phyloP scores from a whole-genome alignment of 306 rosid species.

The Fragaria vesca region DNA sequence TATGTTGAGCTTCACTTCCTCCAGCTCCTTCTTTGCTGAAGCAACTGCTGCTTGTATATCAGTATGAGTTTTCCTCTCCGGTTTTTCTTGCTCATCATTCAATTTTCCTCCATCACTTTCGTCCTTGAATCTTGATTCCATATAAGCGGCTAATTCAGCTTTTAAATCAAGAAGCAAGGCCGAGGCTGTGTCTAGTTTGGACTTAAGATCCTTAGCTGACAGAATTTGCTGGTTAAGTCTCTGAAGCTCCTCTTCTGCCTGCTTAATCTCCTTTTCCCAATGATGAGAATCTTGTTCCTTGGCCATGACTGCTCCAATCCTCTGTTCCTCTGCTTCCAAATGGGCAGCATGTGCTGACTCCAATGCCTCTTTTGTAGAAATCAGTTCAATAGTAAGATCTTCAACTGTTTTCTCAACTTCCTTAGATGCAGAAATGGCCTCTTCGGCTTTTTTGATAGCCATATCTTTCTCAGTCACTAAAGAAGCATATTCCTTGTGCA shows the following conservation, averaged over 20 bases:
- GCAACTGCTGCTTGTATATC: slow-evolving; percentile 73
- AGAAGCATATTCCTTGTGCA: slow-evolving; percentile 69
- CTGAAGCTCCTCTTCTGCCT: slow-evolving; percentile 85
- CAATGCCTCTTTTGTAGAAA: slow-evolving; percentile 73
- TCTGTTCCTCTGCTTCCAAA: slow-evolving; percentile 95
- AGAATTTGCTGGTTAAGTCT: slow-evolving; percentile 65
- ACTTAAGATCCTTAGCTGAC: slow-evolving; percentile 78
- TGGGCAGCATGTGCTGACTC: slow-evolving; percentile 93
- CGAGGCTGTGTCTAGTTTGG: slow-evolving; percentile 79
- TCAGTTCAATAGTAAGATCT: slow-evolving; percentile 86
- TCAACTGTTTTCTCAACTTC: slow-evolving; percentile 92
- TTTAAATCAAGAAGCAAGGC: slow-evolving; percentile 77
- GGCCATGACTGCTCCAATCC: slow-evolving; percentile 91
- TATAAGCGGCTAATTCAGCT: slow-evolving; percentile 80
- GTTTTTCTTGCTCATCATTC: slow-evolving; percentile 43
- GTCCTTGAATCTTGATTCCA: slow-evolving; percentile 74
- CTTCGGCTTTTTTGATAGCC: slow-evolving; percentile 81
- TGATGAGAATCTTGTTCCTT: slow-evolving; percentile 91
- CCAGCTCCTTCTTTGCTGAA: slow-evolving; percentile 75
- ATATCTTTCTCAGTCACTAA: slow-evolving; percentile 64
- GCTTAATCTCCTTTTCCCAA: slow-evolving; percentile 93
- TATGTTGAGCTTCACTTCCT: slow-evolving; percentile 78
- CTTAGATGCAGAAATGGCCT: slow-evolving; percentile 77
- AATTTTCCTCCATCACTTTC: slow-evolving; percentile 43
- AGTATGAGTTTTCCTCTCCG: slow-evolving; percentile 51